Conservation (phyloP, 495 filamentous ascomycete genomes). For the Penicillium daleae region DNA sequence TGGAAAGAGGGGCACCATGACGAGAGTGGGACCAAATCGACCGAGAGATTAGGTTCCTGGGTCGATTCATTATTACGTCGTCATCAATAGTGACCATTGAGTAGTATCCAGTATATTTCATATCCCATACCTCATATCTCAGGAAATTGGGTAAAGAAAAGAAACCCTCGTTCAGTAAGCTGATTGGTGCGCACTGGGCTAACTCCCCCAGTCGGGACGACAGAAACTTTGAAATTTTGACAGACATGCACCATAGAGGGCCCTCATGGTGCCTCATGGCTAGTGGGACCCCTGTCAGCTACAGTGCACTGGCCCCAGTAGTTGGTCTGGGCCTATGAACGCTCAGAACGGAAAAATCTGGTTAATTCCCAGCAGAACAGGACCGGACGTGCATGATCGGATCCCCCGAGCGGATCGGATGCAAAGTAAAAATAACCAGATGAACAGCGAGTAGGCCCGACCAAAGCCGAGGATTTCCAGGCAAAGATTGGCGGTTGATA, state of each 20-base stretch:
- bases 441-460: neutral
- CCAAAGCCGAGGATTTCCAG: neutral
- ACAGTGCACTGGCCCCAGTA: neutral
- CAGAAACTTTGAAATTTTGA: conserved; percentile 5
- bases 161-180: neutral
- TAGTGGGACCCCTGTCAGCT: conserved; percentile 24
- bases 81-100: neutral
- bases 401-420: neutral
- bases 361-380: neutral
- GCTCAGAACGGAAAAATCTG: neutral
- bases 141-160: conserved; percentile 4
- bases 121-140: neutral
- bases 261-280: conserved; percentile 2
- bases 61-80: conserved; percentile 24
- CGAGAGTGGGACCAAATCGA: conserved; percentile 9
- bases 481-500: neutral
- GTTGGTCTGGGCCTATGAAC: neutral
- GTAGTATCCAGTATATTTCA: neutral
- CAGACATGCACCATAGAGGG: neutral
- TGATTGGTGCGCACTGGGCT: conserved; percentile 25
- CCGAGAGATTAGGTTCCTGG: conserved; percentile 32
- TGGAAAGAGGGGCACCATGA: neutral
- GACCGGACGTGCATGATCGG: conserved; percentile 3
- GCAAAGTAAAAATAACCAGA: neutral
- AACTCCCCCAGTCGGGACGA: conserved; percentile 20